Evolutionary conservation across 2,329 filamentous ascomycete genomes (phyloP), one percentile per base, ranked within the genome.

Genomic region (Pseudocercospora musae): DNA sequence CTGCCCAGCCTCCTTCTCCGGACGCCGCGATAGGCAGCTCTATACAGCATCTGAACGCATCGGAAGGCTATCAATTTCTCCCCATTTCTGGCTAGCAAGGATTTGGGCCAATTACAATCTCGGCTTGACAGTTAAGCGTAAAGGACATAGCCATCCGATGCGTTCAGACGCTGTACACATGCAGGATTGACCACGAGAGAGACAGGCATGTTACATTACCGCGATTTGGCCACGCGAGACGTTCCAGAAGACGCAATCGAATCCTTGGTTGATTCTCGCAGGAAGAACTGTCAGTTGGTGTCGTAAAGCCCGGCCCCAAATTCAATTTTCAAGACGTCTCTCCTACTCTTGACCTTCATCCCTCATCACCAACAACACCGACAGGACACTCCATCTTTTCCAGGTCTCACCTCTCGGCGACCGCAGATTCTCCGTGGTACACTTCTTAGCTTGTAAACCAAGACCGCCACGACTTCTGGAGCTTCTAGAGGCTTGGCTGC

Each of bases 401-500:
- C 44, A 21, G 20, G 11, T 21, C 44, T 46, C 18, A 46, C 21
- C 42, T 23, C 15, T 13, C 48, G 48, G 21, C 20, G 11, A 29
- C 48, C 48, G 48, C 48, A 52, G 23, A 52, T 25, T 29, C 11
- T 31, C 48, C 48, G 20, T 50, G 4, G 11, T 20, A n/a, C 21
- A 27, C 23, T 9, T 50, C 20, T 23, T 52, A 52, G 25, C 25
- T 15, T n/a, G 15, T n/a, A 29, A n/a, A 2, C 48, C 48, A 52
- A 52, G 48, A 23, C 23, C 46, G 46, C 46, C 23, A 48, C 23
- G 15, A 10, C 18, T 57, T 21, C 62, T 60, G 46, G 59, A 60
- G 54, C 58, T 42, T 33, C 40, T 58, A 57, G 53, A 58, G 52
- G 53, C 63, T 65, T 65, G 63, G 63, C 63, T n/a, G 50, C 40